Evolutionary conservation across 2,329 filamentous ascomycete genomes (phyloP).

Genomic region (Aspergillus sp.): DNA sequence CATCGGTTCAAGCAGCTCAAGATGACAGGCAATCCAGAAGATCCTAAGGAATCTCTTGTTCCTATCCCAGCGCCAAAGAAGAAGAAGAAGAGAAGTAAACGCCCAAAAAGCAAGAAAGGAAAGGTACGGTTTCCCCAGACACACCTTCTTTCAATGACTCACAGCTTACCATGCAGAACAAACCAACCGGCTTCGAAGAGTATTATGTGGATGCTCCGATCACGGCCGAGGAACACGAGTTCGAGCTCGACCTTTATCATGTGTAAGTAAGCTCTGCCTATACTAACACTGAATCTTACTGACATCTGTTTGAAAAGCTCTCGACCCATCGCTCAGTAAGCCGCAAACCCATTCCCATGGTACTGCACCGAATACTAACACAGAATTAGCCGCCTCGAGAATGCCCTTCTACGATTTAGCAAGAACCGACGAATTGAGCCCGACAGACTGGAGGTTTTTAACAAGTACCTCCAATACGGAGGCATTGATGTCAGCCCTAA

Average conservation of each 20-base stretch:
- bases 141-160: background rate
- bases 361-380: conserved; percentile 14
- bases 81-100: conserved; percentile 38
- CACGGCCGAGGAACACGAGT: conserved; percentile 65
- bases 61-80: conserved; percentile 9
- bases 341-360: background rate
- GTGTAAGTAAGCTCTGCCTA: conserved; percentile 46
- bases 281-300: conserved; percentile 11
- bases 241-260: conserved; percentile 70
- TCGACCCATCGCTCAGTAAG: conserved; percentile 60
- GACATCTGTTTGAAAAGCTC: conserved; percentile 19
- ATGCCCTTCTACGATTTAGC: conserved; percentile 79
- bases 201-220: conserved; percentile 78
- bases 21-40: background rate
- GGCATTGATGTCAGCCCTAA: conserved; percentile 67
- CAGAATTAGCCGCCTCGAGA: conserved; percentile 69
- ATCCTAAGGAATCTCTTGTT: background rate
- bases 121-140: conserved; percentile 9
- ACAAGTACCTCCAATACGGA: conserved; percentile 78
- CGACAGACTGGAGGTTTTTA: conserved; percentile 65
- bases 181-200: conserved; percentile 72
- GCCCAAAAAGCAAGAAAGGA: conserved; percentile 43
- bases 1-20: background rate
- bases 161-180: conserved; percentile 29
- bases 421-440: conserved; percentile 71